These are phyloP conservation scores for Kondoa malvinella DNA, from an alignment of 768 basidiomycete genomes.

Conservation along the genomic window DNA sequence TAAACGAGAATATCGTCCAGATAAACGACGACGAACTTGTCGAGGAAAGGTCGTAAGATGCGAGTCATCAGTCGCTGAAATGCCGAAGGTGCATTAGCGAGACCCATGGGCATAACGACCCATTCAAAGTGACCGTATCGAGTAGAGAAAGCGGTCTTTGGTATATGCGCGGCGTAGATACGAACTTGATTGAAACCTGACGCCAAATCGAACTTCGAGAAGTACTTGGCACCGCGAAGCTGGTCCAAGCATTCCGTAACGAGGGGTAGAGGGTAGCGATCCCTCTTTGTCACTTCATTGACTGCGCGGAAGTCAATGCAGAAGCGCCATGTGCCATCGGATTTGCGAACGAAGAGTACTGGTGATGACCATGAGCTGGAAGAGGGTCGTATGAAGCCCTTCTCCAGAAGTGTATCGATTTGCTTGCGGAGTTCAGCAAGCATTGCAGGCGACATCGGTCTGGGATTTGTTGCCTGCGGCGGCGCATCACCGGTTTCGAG, in stretches of 20 bases:
- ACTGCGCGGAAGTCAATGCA: constrained; percentile 22
- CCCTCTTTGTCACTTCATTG: constrained; percentile 19
- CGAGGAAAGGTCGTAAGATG: constrained; percentile 34
- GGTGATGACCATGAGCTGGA: no score
- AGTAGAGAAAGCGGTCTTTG: constrained; percentile 36
- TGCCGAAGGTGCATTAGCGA: constrained; percentile 30
- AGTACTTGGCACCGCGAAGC: constrained; percentile 26
- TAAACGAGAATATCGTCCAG: constrained; percentile 40
- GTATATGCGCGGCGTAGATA: constrained; percentile 35
- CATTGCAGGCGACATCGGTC: no score
- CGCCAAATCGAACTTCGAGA: constrained; percentile 34
- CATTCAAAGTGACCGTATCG: constrained; percentile 37
- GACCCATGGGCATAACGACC: constrained; percentile 35
- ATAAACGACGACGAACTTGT: constrained; percentile 36
- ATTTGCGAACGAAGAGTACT: constrained; percentile 21
- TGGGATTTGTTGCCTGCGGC: no score
- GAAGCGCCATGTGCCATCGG: constrained; percentile 13
- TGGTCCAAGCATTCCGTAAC: constrained; percentile 18
- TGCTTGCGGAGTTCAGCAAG: no score
- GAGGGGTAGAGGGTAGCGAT: constrained; percentile 21
- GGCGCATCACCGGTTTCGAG: no score
- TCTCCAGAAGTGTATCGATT: no score
- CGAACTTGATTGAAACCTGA: constrained; percentile 37
- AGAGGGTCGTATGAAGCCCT: no score
- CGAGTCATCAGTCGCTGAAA: constrained; percentile 39